A percentile compares a stretch with the other conserved stretches of the same genome.
Conservation (phyloP, 371 early-diverging fungal species). For the Paramicrosporidium saccamoebae region DNA sequence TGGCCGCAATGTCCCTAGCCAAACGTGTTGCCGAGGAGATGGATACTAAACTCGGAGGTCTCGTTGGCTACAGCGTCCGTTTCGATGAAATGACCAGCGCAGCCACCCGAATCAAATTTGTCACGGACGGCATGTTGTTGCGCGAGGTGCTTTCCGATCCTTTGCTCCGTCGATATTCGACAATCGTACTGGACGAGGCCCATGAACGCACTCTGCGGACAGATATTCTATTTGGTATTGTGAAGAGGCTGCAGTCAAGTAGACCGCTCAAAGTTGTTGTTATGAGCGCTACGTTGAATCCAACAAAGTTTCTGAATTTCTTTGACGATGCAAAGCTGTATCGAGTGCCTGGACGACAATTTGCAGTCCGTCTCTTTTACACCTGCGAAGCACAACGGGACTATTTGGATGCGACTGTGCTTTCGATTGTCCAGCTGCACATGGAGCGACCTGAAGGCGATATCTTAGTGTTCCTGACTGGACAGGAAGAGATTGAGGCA, state of each 20-base stretch:
- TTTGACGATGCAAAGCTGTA: constrained; percentile 46
- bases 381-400: constrained; percentile 40
- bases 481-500: constrained; percentile 72
- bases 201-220: constrained; percentile 92
- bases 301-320: constrained; percentile 55
- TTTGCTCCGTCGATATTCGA: constrained; percentile 32
- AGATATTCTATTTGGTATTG: constrained; percentile 82
- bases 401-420: constrained; percentile 57
- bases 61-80: constrained; percentile 76
- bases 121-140: constrained; percentile 94
- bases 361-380: constrained; percentile 49
- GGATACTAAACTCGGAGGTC: constrained; percentile 26
- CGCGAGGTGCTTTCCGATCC: constrained; percentile 64
- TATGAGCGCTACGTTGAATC: constrained; percentile 91
- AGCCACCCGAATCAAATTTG: constrained; percentile 57
- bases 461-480: constrained; percentile 68
- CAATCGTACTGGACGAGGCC: constrained; percentile 86
- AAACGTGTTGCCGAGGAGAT: constrained; percentile 70
- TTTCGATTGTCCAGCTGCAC: constrained; percentile 60
- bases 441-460: constrained; percentile 50
- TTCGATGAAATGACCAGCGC: constrained; percentile 68
- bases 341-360: constrained; percentile 49
- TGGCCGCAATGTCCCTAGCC: constrained; percentile 87
- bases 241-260: too few species aligned
- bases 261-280: constrained; percentile 70